A percentile compares a stretch with the other conserved stretches of the same genome.
Evolutionary conservation across 768 basidiomycete genomes (phyloP).

Genomic region (Rubroboletus pulcherrimus): DNA sequence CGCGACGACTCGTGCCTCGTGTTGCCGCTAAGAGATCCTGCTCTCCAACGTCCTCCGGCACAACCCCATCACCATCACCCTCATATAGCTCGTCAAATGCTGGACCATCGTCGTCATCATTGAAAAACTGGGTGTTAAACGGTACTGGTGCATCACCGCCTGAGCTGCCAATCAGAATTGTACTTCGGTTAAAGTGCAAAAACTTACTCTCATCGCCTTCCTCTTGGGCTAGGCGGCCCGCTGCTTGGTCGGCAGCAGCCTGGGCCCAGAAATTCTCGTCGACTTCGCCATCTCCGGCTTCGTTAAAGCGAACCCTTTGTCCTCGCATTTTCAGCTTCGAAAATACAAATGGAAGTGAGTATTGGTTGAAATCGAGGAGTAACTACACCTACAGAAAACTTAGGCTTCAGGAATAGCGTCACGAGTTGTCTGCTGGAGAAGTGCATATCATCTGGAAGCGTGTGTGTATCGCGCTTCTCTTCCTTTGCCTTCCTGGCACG

Average conservation of each 20-base stretch:
- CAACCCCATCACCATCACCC: slow-evolving; percentile 44
- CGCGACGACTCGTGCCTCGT: slow-evolving; percentile 69
- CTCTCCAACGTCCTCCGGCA: slow-evolving; percentile 62
- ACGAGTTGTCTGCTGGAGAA: slow-evolving; percentile 89
- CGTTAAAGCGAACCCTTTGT: slow-evolving; percentile 50
- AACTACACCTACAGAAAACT: slow-evolving; percentile 69
- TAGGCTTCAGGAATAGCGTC: slow-evolving; percentile 92
- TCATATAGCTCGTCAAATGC: slow-evolving; percentile 57
- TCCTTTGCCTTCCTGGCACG: slow-evolving; percentile 46
- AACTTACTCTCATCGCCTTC: slow-evolving; percentile 63
- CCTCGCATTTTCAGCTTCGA: slow-evolving; percentile 86
- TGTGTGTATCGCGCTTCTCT: slow-evolving; percentile 70
- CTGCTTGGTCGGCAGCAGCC: slow-evolving; percentile 82
- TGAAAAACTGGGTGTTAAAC: slow-evolving; percentile 96
- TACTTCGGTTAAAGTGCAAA: neutral
- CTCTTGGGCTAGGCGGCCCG: slow-evolving; percentile 47
- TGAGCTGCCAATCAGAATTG: slow-evolving; percentile 14
- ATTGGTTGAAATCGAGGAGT: neutral
- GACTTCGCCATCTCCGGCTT: slow-evolving; percentile 77
- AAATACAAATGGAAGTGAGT: neutral
- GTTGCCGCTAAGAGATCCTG: slow-evolving; percentile 87
- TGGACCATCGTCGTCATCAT: slow-evolving; percentile 83
- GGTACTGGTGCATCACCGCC: slow-evolving; percentile 57
- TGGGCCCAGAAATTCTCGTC: slow-evolving; percentile 98
- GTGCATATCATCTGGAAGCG: slow-evolving; percentile 95